A percentile compares a stretch with the other conserved stretches of the same genome.
These are phyloP conservation scores for Chiua virens DNA, from an alignment of 768 basidiomycete species.

Conservation along the genomic window DNA sequence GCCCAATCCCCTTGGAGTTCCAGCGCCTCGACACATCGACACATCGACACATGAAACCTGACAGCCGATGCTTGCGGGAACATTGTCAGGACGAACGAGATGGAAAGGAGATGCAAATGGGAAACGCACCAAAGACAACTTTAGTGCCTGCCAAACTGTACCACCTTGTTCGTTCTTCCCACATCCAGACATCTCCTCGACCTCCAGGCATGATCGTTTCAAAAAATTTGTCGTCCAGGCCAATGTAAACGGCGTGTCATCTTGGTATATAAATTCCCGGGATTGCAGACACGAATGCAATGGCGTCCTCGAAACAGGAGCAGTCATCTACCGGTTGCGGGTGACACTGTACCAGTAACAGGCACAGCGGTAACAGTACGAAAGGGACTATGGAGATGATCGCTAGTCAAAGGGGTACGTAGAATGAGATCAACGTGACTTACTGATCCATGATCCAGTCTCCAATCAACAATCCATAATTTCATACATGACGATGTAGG, in stretches of 20 bases:
- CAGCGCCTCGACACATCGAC: neutral
- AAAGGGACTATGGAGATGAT: constrained; percentile 45
- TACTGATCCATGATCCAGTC: constrained; percentile 37
- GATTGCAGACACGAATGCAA: constrained; percentile 85
- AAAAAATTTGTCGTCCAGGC: constrained; percentile 37
- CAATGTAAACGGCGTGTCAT: constrained; percentile 56
- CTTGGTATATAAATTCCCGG: constrained; percentile 68
- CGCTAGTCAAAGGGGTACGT: constrained; percentile 10
- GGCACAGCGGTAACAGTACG: constrained; percentile 57
- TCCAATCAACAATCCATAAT: constrained; percentile 45
- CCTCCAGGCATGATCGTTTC: constrained; percentile 55
- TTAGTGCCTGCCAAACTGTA: constrained; percentile 38
- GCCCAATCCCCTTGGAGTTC: constrained; percentile 11
- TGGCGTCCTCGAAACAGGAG: constrained; percentile 97
- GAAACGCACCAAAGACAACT: constrained; percentile 39
- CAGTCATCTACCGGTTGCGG: constrained; percentile 96
- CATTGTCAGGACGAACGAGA: neutral
- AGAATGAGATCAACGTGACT: constrained; percentile 15
- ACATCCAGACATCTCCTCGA: constrained; percentile 40
- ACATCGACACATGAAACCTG: constrained; percentile 13
- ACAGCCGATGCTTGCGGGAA: neutral
- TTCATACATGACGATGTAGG: constrained; percentile 36
- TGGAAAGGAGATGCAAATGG: neutral
- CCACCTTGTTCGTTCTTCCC: constrained; percentile 38
- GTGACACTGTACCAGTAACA: constrained; percentile 82